Evolutionary conservation across 306 rosid genomes (phyloP).

Genomic region (Medicago lupulina): DNA sequence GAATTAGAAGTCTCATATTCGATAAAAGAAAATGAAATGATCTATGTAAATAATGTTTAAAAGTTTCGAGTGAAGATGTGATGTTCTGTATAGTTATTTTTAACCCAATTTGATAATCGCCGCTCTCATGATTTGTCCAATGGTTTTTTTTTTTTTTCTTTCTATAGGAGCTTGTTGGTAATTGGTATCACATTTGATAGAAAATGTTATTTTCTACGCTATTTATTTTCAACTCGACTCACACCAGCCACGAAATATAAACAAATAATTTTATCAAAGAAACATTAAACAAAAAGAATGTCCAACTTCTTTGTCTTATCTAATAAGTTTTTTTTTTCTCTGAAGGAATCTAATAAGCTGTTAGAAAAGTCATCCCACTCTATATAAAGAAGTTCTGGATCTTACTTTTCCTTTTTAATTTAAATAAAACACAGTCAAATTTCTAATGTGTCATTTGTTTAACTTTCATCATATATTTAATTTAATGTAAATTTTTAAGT

Average conservation of each 20-base stretch:
- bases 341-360: neutral
- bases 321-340: neutral
- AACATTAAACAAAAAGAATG: neutral
- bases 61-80: no score
- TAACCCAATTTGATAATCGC: no score
- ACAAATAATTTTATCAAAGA: neutral
- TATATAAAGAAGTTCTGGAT: neutral
- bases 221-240: neutral
- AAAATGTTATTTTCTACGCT: neutral
- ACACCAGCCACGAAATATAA: neutral
- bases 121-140: no score
- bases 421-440: neutral
- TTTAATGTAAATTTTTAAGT: no score
- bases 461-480: no score
- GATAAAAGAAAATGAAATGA: no score
- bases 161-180: no score
- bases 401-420: neutral
- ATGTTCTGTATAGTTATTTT: no score
- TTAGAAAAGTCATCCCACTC: neutral
- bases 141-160: no score
- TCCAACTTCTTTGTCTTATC: slow-evolving; percentile 27
- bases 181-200: no score
- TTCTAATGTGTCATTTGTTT: neutral
- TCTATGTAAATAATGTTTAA: no score
- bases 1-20: no score